phyloP scores from a whole-genome alignment of 2,329 filamentous ascomycete species.

The Pseudocercospora fuligena region DNA sequence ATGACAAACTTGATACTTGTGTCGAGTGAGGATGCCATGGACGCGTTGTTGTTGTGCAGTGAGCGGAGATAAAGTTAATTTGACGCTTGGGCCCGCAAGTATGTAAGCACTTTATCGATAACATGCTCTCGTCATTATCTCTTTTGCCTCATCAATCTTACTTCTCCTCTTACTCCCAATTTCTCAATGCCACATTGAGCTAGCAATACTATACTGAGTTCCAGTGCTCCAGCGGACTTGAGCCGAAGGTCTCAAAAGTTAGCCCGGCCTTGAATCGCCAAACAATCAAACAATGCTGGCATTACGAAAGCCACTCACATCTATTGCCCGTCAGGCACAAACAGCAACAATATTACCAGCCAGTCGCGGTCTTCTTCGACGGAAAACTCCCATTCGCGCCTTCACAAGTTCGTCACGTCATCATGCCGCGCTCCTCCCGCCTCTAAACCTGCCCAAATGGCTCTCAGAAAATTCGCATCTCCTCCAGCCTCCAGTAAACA shows the following conservation, averaged over 20 bases:
- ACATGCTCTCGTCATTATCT: not conserved
- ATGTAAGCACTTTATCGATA: not conserved
- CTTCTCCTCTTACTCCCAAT: not conserved
- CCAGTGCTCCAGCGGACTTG: not conserved
- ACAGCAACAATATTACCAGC: not conserved
- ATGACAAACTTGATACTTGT: no score
- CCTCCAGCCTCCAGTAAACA: slow-evolving; percentile 92
- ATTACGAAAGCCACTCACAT: not conserved
- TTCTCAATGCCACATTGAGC: not conserved
- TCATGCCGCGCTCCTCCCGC: slow-evolving; percentile 26
- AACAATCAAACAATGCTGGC: not conserved
- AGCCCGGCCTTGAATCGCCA: no score
- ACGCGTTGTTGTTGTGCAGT: not conserved
- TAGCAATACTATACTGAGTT: not conserved
- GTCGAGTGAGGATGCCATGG: no score
- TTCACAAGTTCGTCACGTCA: slow-evolving; percentile 8
- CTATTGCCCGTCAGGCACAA: not conserved
- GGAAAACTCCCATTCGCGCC: not conserved
- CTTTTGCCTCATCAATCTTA: not conserved
- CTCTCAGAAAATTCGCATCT: slow-evolving; percentile 90
- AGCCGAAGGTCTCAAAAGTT: no score
- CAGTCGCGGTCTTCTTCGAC: not conserved
- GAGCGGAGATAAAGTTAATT: not conserved
- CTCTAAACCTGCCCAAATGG: slow-evolving; percentile 58
- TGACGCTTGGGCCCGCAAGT: not conserved